phyloP scores from a whole-genome alignment of 352 stramenopile species.

The Pythium monospermum region DNA sequence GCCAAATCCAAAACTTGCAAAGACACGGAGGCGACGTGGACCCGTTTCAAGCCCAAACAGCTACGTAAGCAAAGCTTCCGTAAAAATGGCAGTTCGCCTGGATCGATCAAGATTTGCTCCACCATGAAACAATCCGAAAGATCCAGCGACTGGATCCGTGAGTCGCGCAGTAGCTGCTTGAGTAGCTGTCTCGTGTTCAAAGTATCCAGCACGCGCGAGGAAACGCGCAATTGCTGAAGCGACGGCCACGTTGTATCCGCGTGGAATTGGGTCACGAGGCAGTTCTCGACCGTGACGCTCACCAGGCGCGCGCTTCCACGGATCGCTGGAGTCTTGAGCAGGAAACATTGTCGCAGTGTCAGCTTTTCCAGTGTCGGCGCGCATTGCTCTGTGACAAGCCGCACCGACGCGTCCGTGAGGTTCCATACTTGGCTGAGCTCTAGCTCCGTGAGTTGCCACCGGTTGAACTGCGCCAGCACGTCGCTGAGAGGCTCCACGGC shows the following conservation, averaged over 20 bases:
- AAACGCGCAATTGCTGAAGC: constrained; percentile 42
- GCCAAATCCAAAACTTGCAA: constrained; percentile 39
- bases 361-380: constrained; percentile 35
- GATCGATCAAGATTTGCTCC: constrained; percentile 53
- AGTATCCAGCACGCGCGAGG: constrained; percentile 42
- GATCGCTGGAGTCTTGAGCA: constrained; percentile 47
- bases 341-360: constrained; percentile 46
- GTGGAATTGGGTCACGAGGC: constrained; percentile 36
- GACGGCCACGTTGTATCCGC: constrained; percentile 34
- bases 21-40: constrained; percentile 48
- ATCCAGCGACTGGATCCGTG: constrained; percentile 27
- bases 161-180: constrained; percentile 30
- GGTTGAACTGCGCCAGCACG: constrained; percentile 24
- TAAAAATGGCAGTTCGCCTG: constrained; percentile 43
- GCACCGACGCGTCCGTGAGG: constrained; percentile 40
- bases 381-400: constrained; percentile 30
- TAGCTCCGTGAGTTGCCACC: constrained; percentile 32
- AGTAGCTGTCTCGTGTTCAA: constrained; percentile 36
- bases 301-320: constrained; percentile 26
- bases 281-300: constrained; percentile 37
- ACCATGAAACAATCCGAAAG: constrained; percentile 48
- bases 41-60: constrained; percentile 45
- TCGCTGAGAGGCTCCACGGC: constrained; percentile 25
- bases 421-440: constrained; percentile 41
- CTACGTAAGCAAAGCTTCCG: constrained; percentile 31